Base-by-base conservation (phyloP, 169 alveolate species). In the Plasmodium vivax region DNA sequence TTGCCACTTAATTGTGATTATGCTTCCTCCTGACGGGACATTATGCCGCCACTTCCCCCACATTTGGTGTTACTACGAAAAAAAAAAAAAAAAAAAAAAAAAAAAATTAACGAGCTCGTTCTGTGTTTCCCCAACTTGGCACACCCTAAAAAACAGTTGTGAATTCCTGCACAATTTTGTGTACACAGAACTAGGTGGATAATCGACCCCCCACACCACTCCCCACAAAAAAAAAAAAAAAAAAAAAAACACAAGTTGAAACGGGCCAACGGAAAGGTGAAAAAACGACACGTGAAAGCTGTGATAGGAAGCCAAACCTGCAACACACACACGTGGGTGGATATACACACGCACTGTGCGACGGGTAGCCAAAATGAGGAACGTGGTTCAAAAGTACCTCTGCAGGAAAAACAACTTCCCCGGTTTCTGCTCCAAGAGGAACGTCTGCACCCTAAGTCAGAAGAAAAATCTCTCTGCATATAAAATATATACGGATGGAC, bases 401-500 rank as follows among this genome's bases (percentile, higher is more conserved):
- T 32, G 68, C 27, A 47, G 83, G 56, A 77, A 23, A 6, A 27
- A 47, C 30, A 54, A 3, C 36, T 32, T 27, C 36, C 19, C 51
- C 43, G 34, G 82, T 56, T 74, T 51, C n/a, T 51, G 36, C 72
- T 16, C n/a, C 12, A 87, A 79, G 62, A 74, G 71, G 62, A 87
- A 12, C 14, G 8, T 77, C 19, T 87, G 41, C 34, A 75, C n/a
- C 54, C 47, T 87, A 38, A 74, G 43, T 87, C 62, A 56, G 38
- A 75, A 77, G 71, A 36, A 54, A 41, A 87, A 87, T 34, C 19
- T 87, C 4, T 71, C 93, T 8, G 93, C 87, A 54, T 87, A 87
- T 79, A 75, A 87, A 32, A 87, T 87, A 47, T 87, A 87, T 47
- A 87, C 54, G 3, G 93, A 87, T 30, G 98, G 98, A 16, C 85